Evolutionary conservation across 2,329 filamentous ascomycete species (phyloP).

Genomic region (Didymella exigua): DNA sequence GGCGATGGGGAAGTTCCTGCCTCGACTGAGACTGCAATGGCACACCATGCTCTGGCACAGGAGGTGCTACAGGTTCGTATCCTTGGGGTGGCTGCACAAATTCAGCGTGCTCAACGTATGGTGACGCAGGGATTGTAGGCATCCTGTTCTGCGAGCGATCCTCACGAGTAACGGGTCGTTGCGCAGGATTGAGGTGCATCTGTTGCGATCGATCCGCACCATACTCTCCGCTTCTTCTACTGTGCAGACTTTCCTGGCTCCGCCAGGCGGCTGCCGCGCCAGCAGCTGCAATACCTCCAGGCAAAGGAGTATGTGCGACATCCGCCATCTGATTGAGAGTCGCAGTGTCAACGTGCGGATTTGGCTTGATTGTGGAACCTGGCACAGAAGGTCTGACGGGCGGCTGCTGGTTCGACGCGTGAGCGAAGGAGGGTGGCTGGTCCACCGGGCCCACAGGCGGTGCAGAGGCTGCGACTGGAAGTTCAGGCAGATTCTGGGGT

Average conservation of each 20-base stretch:
- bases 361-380: constrained; percentile 73
- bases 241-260: constrained; percentile 39
- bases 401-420: constrained; percentile 74
- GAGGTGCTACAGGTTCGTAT: constrained; percentile 42
- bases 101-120: constrained; percentile 49
- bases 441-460: constrained; percentile 75
- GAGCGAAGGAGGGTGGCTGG: constrained; percentile 77
- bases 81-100: constrained; percentile 39
- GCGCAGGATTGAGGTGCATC: constrained; percentile 50
- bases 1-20: constrained; percentile 34
- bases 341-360: constrained; percentile 79
- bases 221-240: constrained; percentile 42
- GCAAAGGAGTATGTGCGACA: constrained; percentile 62
- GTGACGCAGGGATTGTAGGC: constrained; percentile 55
- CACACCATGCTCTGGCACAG: constrained; percentile 46
- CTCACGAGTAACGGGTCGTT: constrained; percentile 64
- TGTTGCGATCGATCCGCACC: constrained; percentile 29
- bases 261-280: constrained; percentile 51
- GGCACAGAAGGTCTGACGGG: constrained; percentile 73
- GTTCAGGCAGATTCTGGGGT: constrained; percentile 36
- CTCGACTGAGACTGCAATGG: constrained; percentile 30
- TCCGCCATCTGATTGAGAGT: constrained; percentile 82
- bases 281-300: constrained; percentile 44
- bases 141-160: constrained; percentile 45
- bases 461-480: constrained; percentile 44